Conservation (phyloP, 2,329 filamentous ascomycete genomes). For the Gyromitra esculenta region DNA sequence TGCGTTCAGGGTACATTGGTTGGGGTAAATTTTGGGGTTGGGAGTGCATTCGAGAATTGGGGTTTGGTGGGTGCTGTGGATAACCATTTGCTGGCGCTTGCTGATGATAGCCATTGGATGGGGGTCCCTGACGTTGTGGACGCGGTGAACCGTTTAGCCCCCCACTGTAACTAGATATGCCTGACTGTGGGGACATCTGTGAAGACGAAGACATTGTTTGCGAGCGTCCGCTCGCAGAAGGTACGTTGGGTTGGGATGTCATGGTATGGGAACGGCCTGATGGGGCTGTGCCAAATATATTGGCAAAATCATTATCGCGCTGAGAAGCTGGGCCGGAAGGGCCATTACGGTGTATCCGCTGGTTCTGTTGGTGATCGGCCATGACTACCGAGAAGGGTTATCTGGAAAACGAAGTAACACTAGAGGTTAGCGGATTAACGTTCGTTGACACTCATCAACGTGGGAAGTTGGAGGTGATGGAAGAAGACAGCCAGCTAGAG, state of each 20-base stretch:
- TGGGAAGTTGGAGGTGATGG: conserved; percentile 7
- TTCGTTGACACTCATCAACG: neutral
- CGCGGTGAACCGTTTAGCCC: conserved; percentile 55
- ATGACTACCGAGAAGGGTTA: conserved; percentile 48
- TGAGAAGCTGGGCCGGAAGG: conserved; percentile 69
- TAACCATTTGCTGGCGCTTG: conserved; percentile 50
- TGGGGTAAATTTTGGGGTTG: conserved; percentile 70
- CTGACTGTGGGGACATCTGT: conserved; percentile 30
- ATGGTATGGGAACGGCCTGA: conserved; percentile 95
- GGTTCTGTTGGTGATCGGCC: conserved; percentile 55
- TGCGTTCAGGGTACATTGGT: conserved; percentile 71
- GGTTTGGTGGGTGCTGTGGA: conserved; percentile 46
- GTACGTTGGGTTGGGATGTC: conserved; percentile 77
- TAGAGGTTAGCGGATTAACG: conserved; percentile 37
- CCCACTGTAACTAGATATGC: conserved; percentile 25
- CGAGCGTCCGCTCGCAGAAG: conserved; percentile 72
- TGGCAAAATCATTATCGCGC: conserved; percentile 93
- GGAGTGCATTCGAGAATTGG: conserved; percentile 60
- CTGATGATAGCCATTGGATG: conserved; percentile 52
- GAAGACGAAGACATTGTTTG: conserved; percentile 75
- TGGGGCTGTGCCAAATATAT: conserved; percentile 90
- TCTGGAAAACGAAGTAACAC: conserved; percentile 35
- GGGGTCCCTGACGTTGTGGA: conserved; percentile 62
- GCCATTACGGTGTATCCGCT: conserved; percentile 66
- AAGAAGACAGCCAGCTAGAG: conserved; percentile 31